Conservation (phyloP, 768 basidiomycete genomes). For the Macrolepiota albuminosa region DNA sequence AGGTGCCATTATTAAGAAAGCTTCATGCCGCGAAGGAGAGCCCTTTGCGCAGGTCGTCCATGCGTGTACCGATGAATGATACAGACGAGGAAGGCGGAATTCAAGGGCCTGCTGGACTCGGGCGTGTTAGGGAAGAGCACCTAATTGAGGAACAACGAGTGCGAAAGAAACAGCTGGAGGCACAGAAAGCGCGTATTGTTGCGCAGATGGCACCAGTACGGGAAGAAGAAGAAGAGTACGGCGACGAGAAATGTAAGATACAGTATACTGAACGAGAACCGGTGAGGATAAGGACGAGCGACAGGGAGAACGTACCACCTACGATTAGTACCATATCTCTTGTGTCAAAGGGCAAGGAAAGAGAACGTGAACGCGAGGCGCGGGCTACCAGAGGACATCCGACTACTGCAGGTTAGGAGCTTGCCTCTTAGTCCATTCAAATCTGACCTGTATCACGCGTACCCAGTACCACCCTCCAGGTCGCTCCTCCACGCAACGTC, state of each 20-base stretch:
- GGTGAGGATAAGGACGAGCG: constrained; percentile 19
- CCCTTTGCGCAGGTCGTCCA: constrained; percentile 43
- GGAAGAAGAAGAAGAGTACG: constrained; percentile 37
- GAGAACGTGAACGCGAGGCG: constrained; percentile 9
- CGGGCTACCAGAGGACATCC: constrained; percentile 6
- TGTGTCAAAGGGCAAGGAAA: constrained; percentile 12
- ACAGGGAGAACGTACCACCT: constrained; percentile 28
- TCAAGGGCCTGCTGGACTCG: constrained; percentile 16
- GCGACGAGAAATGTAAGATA: constrained; percentile 18
- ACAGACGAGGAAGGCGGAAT: constrained; percentile 35
- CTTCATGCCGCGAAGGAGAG: constrained; percentile 55
- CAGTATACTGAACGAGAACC: constrained; percentile 21
- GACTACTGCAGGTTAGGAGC: constrained; percentile 2
- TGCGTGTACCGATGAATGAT: constrained; percentile 38
- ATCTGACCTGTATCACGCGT: neutral
- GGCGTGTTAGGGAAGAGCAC: constrained; percentile 23
- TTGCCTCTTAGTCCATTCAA: neutral
- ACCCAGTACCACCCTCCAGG: constrained; percentile 7
- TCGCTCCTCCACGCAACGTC: constrained; percentile 11
- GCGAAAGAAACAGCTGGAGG: constrained; percentile 74
- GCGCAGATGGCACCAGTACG: constrained; percentile 82
- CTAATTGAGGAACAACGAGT: constrained; percentile 29
- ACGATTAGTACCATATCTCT: constrained; percentile 2
- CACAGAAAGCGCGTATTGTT: constrained; percentile 90
- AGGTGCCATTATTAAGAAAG: constrained; percentile 46